Evolutionary conservation across 805 yeast genomes (phyloP).

Genomic region (Wickerhamiella musiphila): DNA sequence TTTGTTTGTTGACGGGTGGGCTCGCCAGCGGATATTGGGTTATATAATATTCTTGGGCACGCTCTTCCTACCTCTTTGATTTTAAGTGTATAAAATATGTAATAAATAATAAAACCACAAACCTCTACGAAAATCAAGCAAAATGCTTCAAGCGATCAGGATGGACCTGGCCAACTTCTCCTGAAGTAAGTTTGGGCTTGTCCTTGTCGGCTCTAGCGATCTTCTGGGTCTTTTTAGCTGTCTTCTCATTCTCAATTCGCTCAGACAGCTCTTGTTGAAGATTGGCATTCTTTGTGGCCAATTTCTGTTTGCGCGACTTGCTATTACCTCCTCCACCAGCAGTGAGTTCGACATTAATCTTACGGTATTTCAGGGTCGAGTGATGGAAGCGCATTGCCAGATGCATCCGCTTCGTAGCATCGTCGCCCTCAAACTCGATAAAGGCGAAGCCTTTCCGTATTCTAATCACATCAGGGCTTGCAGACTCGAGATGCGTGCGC

Average conservation of each 20-base stretch:
- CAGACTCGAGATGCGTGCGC: slow-evolving; percentile 50
- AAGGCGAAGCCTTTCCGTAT: slow-evolving; percentile 87
- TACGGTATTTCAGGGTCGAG: slow-evolving; percentile 46
- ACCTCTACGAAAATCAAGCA: not conserved
- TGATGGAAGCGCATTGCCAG: slow-evolving; percentile 75
- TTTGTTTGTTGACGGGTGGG: no score
- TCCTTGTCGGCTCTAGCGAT: slow-evolving; percentile 2
- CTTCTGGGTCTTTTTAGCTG: slow-evolving; percentile 8
- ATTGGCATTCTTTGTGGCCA: slow-evolving; percentile 63
- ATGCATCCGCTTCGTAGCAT: slow-evolving; percentile 67
- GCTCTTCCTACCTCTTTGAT: no score
- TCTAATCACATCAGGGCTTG: slow-evolving; percentile 55
- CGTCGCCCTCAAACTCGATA: slow-evolving; percentile 56
- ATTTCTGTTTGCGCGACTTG: slow-evolving; percentile 36
- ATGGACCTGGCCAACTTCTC: slow-evolving; percentile 4
- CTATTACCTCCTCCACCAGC: slow-evolving; percentile 98
- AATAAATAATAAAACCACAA: no score
- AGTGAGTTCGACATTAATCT: slow-evolving; percentile 87
- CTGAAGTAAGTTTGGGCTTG: not conserved
- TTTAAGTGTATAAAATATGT: no score
- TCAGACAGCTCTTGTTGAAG: slow-evolving; percentile 51
- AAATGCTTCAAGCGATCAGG: slow-evolving; percentile 3
- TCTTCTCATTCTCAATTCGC: slow-evolving; percentile 29
- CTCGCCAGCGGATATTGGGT: no score
- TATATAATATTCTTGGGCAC: no score